phyloP scores from a whole-genome alignment of 2,329 filamentous ascomycete genomes.

The Trichoderma semiorbis region DNA sequence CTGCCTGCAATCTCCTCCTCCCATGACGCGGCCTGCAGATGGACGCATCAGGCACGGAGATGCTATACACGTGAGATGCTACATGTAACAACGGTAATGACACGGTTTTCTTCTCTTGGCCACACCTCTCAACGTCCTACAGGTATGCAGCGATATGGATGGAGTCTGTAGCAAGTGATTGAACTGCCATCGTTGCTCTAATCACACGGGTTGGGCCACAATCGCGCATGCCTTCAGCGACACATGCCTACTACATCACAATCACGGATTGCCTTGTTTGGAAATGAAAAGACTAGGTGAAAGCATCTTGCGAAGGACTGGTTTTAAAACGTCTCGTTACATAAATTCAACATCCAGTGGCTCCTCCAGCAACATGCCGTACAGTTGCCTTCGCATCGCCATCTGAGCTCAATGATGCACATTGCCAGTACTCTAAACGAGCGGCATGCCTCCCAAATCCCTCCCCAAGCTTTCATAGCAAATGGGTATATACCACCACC shows the following conservation, averaged over 20 bases:
- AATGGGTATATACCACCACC: conserved; percentile 34
- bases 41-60: neutral
- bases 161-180: neutral
- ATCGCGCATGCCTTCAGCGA: neutral
- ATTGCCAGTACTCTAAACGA: conserved; percentile 1
- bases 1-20: neutral
- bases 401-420: neutral
- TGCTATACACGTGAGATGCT: neutral
- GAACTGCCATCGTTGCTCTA: neutral
- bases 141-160: neutral
- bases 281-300: neutral
- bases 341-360: neutral
- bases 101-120: neutral
- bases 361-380: neutral
- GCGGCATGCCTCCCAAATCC: neutral
- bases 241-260: neutral
- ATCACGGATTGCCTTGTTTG: neutral
- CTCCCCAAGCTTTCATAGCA: conserved; percentile 21
- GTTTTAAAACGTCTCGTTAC: conserved; percentile 2
- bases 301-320: neutral
- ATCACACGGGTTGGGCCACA: neutral
- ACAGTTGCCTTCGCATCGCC: neutral
- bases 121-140: neutral
- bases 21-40: neutral
- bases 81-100: neutral